Percentiles rank a stretch among this genome's conserved stretches.
Evolutionary conservation across 495 filamentous ascomycete genomes (phyloP).

Genomic region (Penicillium steckii): DNA sequence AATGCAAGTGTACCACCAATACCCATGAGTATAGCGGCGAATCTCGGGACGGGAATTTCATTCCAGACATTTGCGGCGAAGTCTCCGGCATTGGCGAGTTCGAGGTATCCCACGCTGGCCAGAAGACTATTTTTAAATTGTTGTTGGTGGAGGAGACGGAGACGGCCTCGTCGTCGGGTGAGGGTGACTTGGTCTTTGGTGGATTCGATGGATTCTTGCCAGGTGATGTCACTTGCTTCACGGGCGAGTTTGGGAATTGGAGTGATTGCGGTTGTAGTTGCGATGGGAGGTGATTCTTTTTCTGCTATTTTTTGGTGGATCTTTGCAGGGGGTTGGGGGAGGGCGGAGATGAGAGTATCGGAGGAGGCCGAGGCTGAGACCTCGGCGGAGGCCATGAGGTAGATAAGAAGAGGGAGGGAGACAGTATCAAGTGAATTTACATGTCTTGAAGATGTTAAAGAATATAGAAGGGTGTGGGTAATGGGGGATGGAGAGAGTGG

Average conservation of each 20-base stretch:
- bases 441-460: constrained; percentile 7
- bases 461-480: constrained; percentile 3
- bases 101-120: constrained; percentile 46
- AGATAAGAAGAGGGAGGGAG: neutral
- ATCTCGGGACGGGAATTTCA: constrained; percentile 41
- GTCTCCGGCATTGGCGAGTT: constrained; percentile 52
- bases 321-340: neutral
- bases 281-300: neutral
- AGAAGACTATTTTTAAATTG: constrained; percentile 49
- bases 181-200: constrained; percentile 19
- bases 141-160: constrained; percentile 25
- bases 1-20: constrained; percentile 47
- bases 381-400: constrained; percentile 17
- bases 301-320: neutral
- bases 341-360: constrained; percentile 18
- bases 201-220: constrained; percentile 16
- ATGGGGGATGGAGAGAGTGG: constrained; percentile 1
- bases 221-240: constrained; percentile 24
- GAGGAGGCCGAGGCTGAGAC: constrained; percentile 9
- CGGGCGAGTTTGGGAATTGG: constrained; percentile 19
- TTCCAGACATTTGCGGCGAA: constrained; percentile 58
- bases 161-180: constrained; percentile 18
- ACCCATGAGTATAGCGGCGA: constrained; percentile 48
- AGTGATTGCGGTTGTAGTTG: constrained; percentile 5
- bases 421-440: constrained; percentile 5